phyloP scores from a whole-genome alignment of 805 yeast species.

The Pichia insulana region DNA sequence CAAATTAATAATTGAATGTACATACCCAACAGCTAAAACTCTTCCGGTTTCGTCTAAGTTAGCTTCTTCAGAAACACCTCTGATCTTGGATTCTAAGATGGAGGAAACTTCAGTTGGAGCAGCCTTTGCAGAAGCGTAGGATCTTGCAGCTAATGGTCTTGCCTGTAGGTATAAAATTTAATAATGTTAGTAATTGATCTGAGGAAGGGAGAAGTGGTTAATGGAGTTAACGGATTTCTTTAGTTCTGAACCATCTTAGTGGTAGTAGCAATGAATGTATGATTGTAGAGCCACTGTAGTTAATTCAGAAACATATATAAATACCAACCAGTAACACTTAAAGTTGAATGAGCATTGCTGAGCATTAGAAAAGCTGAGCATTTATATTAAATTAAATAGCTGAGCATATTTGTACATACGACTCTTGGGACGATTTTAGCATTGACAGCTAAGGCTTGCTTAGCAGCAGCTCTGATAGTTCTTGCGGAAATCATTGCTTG shows the following conservation, averaged over 20 bases:
- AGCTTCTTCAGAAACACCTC: slow-evolving; percentile 97
- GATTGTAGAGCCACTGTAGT: no score
- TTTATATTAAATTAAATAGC: background rate
- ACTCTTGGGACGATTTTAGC: slow-evolving; percentile 37
- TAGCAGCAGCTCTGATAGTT: slow-evolving; percentile 79
- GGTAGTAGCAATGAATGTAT: no score
- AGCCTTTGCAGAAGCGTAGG: slow-evolving; percentile 94
- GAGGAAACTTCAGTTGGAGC: slow-evolving; percentile 99
- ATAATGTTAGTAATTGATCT: slow-evolving; percentile 5
- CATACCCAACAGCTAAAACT: slow-evolving; percentile 94
- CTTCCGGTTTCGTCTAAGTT: slow-evolving; percentile 99
- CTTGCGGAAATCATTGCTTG: slow-evolving; percentile 71
- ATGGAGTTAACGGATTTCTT: no score
- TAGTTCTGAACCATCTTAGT: no score
- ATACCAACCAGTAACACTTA: no score
- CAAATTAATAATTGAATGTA: slow-evolving; percentile 18
- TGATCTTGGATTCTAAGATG: slow-evolving; percentile 97
- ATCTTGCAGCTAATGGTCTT: slow-evolving; percentile 63
- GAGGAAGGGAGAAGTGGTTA: background rate
- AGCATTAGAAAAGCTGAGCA: background rate
- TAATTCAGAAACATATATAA: no score
- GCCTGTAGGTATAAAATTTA: slow-evolving; percentile 35
- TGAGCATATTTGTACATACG: slow-evolving; percentile 29
- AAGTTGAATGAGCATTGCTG: no score
- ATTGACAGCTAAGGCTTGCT: slow-evolving; percentile 57